Percentiles rank a stretch among this genome's conserved stretches.
Evolutionary conservation across 2,329 filamentous ascomycete species (phyloP).

Genomic region (Cercospora sp.): DNA sequence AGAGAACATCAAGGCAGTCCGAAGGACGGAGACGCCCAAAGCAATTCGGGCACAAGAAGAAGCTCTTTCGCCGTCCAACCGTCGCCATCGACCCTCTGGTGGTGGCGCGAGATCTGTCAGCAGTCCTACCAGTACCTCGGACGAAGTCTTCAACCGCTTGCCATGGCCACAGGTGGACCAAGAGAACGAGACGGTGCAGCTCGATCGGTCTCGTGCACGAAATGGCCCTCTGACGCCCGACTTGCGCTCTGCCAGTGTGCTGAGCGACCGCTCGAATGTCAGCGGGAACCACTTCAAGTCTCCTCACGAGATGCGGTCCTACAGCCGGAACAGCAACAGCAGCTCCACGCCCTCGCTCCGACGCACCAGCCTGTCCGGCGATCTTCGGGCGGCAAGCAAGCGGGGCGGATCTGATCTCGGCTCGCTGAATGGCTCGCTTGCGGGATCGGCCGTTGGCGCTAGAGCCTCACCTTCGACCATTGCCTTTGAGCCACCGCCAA

Average conservation of each 20-base stretch:
- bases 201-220: constrained; percentile 43
- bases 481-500: constrained; percentile 47
- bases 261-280: constrained; percentile 48
- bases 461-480: constrained; percentile 42
- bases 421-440: constrained; percentile 14
- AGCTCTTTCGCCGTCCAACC: constrained; percentile 22
- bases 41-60: constrained; percentile 41
- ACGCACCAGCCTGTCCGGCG: constrained; percentile 70
- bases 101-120: constrained; percentile 22
- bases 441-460: constrained; percentile 44
- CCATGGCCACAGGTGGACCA: constrained; percentile 48
- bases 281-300: constrained; percentile 45
- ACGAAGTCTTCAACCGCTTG: constrained; percentile 38
- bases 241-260: constrained; percentile 44
- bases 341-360: constrained; percentile 69
- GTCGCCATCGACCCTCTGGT: constrained; percentile 10
- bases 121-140: constrained; percentile 38
- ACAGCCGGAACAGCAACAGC: constrained; percentile 60
- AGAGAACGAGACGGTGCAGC: constrained; percentile 47
- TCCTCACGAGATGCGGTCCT: constrained; percentile 57
- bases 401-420: constrained; percentile 47
- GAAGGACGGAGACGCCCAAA: constrained; percentile 46
- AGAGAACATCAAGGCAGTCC: constrained; percentile 46
- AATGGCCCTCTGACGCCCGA: constrained; percentile 33
- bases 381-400: constrained; percentile 67